Conservation (phyloP, 2,329 filamentous ascomycete species). For the Fusarium fracticaudum region DNA sequence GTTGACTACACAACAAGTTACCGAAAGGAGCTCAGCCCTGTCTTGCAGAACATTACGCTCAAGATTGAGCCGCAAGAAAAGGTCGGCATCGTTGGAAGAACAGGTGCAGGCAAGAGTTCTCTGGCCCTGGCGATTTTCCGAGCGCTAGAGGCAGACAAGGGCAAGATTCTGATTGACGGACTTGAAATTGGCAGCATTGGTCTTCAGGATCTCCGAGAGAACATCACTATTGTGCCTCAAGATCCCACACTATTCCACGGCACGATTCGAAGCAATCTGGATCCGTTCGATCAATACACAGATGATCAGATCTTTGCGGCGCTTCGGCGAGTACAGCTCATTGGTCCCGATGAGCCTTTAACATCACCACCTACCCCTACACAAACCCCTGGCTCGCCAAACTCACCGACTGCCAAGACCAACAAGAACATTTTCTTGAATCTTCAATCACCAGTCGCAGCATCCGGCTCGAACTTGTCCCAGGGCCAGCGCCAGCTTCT, state of each 20-base stretch:
- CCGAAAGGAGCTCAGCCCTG: conserved; percentile 84
- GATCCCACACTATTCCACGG: conserved; percentile 95
- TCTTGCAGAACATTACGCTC: conserved; percentile 85
- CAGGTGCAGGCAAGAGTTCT: conserved; percentile 96
- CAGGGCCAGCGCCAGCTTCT: conserved; percentile 96
- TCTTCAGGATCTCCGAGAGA: conserved; percentile 89
- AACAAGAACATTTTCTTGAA: conserved; percentile 98
- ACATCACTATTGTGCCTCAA: conserved; percentile 97
- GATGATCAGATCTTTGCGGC: conserved; percentile 91
- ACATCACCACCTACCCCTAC: conserved; percentile 44
- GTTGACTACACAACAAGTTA: conserved; percentile 90
- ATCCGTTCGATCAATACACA: conserved; percentile 88
- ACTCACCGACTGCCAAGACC: conserved; percentile 57
- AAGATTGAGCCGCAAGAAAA: conserved; percentile 88
- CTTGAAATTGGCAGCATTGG: conserved; percentile 92
- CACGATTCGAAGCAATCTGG: conserved; percentile 90
- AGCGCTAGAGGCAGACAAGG: conserved; percentile 88
- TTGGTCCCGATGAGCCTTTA: conserved; percentile 66
- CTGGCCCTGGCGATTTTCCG: conserved; percentile 93
- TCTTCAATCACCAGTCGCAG: conserved; percentile 82
- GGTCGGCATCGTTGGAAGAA: conserved; percentile 94
- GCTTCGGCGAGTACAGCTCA: conserved; percentile 87
- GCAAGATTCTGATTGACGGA: conserved; percentile 89
- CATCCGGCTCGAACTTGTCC: conserved; percentile 93
- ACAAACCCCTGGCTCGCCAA: conserved; percentile 37